Percentiles rank a stretch among this genome's conserved stretches.
phyloP scores from a whole-genome alignment of 208 protist genomes.

The Crithidia brevicula region DNA sequence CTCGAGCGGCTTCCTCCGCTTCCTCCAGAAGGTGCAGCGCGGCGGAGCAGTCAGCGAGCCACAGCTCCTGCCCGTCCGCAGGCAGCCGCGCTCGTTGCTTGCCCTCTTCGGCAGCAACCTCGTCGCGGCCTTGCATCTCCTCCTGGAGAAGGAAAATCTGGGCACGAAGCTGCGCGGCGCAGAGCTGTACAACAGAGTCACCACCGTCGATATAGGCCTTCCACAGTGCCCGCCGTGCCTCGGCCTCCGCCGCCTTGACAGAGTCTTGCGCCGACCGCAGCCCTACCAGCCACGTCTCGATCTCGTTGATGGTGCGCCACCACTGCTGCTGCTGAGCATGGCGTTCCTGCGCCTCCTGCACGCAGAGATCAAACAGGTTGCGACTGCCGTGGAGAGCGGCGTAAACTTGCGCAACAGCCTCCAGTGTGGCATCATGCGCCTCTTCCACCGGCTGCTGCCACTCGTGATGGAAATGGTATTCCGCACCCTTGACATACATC shows the following conservation, averaged over 20 bases:
- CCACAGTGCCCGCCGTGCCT: conserved; percentile 33
- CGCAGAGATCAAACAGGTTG: conserved; percentile 44
- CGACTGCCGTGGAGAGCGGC: conserved; percentile 39
- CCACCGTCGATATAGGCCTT: conserved; percentile 26
- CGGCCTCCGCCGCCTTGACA: conserved; percentile 25
- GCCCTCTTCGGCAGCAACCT: conserved; percentile 13
- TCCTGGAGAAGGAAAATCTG: conserved; percentile 20
- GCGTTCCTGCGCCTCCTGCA: conserved; percentile 48
- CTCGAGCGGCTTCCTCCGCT: conserved; percentile 47
- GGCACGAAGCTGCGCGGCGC: conserved; percentile 32
- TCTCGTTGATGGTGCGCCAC: conserved; percentile 37
- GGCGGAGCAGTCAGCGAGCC: conserved; percentile 8
- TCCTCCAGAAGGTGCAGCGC: conserved; percentile 41
- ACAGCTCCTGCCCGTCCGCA: conserved; percentile 18
- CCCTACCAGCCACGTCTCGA: conserved; percentile 36
- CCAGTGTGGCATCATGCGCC: conserved; percentile 32
- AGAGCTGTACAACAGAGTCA: conserved; percentile 30
- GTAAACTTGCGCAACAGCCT: conserved; percentile 48
- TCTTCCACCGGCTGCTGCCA: conserved; percentile 49
- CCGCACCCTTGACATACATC: conserved; percentile 41
- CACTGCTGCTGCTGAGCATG: conserved; percentile 40
- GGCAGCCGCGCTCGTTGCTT: conserved; percentile 12
- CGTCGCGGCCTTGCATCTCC: conserved; percentile 29
- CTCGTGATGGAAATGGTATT: conserved; percentile 42
- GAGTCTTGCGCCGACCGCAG: conserved; percentile 25